Evolutionary conservation across 164 flowering plant genomes (phyloP), one percentile per base, ranked within the genome.

Genomic region (Buxus sempervirens): DNA sequence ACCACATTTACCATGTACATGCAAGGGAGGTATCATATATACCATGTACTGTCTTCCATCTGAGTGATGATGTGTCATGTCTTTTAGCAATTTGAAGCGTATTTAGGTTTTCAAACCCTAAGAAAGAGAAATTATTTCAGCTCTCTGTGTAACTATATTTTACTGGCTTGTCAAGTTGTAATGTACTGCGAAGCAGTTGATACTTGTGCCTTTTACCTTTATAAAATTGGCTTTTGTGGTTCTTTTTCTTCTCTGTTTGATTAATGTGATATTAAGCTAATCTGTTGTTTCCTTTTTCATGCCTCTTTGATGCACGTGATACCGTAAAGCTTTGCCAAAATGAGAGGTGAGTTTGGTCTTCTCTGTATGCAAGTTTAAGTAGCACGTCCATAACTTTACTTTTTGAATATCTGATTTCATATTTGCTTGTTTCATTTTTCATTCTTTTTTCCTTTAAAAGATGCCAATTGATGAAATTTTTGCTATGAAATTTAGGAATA

Each of bases 301-400:
- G 66, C 73, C 38, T 70, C 45, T 72, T 64, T 71, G 70, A 42
- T 41, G 63, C 60, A 67, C 74, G 69, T 49, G 27, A 18, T 38
- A 22, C 45, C 20, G 16, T 79, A 77, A 84, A 93, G 98, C 74
- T 93, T 81, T 64, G 97, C 96, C 76, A 93, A 87, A 80, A 72
- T 55, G 71, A 90, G 98, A 89, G 98, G 98, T 93, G 74, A 13
- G 81, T 45, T 58, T 66, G 28, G 60, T 64, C 58, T 73, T 66
- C 45, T 23, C 54, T 54, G 10, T 66, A 54, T 66, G 27, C n/a
- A n/a, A n/a, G n/a, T 70, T 7, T 21, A 24, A 48, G 38, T 32
- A 32, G 38, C 38, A 32, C 38, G 7, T 32, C 38, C 38, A 32
- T 32, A 7, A 3, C 38, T 32, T 26, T 51, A 54, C 56, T 62